These are phyloP conservation scores for Mycena alexandri DNA, from an alignment of 768 basidiomycete genomes.

Conservation along the genomic window DNA sequence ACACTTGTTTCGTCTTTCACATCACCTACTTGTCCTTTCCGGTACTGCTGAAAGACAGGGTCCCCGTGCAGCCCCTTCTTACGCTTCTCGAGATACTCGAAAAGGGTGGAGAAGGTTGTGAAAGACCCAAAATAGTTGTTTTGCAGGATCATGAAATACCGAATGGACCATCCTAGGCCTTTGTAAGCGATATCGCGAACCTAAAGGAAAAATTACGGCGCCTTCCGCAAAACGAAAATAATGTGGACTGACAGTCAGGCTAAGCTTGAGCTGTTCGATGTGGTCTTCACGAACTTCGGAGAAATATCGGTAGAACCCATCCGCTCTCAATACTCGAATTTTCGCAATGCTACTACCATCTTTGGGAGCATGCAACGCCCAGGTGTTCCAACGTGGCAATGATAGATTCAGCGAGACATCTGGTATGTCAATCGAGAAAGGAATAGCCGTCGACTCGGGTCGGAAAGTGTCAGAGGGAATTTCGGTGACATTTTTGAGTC, in stretches of 20 bases:
- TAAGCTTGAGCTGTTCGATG: constrained; percentile 82
- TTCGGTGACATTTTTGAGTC: constrained; percentile 61
- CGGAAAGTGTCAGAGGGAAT: constrained; percentile 82
- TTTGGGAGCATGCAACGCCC: constrained; percentile 73
- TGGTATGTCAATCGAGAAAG: constrained; percentile 73
- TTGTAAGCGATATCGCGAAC: constrained; percentile 70
- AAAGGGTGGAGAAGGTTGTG: constrained; percentile 90
- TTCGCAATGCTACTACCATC: constrained; percentile 74
- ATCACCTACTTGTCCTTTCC: constrained; percentile 78
- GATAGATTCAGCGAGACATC: constrained; percentile 71
- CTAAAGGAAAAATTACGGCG: constrained; percentile 50
- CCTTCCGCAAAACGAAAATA: constrained; percentile 12
- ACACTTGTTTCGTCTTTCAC: neutral
- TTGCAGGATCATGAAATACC: constrained; percentile 88
- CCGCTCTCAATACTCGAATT: constrained; percentile 65
- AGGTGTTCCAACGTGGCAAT: constrained; percentile 92
- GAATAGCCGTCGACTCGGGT: constrained; percentile 74
- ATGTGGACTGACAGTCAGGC: constrained; percentile 64
- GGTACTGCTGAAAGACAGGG: constrained; percentile 83
- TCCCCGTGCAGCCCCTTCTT: constrained; percentile 77
- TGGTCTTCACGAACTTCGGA: constrained; percentile 74
- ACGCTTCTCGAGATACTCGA: constrained; percentile 85
- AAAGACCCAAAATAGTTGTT: constrained; percentile 97
- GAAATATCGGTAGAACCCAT: constrained; percentile 83
- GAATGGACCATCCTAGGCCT: constrained; percentile 87